Base-by-base conservation (phyloP, 768 basidiomycete species). In the Tricholoma hemisulphureum region DNA sequence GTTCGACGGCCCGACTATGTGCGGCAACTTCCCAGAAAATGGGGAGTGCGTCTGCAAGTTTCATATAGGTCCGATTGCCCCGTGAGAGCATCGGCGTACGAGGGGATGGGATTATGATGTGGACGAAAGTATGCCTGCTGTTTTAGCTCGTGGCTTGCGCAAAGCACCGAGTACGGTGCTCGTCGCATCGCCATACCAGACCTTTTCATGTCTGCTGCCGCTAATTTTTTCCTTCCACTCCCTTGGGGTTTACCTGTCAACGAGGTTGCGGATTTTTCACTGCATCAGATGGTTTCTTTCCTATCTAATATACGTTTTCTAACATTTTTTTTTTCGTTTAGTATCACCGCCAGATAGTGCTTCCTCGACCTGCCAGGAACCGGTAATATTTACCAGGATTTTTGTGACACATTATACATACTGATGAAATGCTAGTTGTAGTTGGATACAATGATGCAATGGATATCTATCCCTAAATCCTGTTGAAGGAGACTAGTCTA, bases 401-500 rank as follows among this genome's bases (percentile, higher is more conserved):
- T n/a, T n/a, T n/a, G n/a, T n/a, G n/a, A n/a, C n/a, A n/a, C n/a
- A n/a, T n/a, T n/a, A 2, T 32, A 32, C 32, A 5, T 32, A 32
- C 2, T 14, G 4, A 14, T 32, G 32, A 32, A 9, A 32, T 23
- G 14, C 9, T 5, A n/a, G 51, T 70, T 75, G 74, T 75, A 77
- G 74, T 76, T 77, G 75, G 75, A 77, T 77, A 77, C 75, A 77
- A 70, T 60, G 37, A 63, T 64, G 63, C 53, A 55, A 50, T 60
- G 52, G 34, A 63, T 56, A n/a, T 55, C 58, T 61, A 60, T 37
- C n/a, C 29, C 21, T 53, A 55, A 57, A 56, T 70, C 69, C 71
- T 72, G 73, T 75, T 72, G 70, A 67, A 74, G 69, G 67, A 65
- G 18, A 39, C 10, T 13, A n/a, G 45, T 29, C 13, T 10, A 35